These are phyloP conservation scores for Entomophthora muscae DNA, from an alignment of 371 early-diverging fungal species.

Conservation along the genomic window DNA sequence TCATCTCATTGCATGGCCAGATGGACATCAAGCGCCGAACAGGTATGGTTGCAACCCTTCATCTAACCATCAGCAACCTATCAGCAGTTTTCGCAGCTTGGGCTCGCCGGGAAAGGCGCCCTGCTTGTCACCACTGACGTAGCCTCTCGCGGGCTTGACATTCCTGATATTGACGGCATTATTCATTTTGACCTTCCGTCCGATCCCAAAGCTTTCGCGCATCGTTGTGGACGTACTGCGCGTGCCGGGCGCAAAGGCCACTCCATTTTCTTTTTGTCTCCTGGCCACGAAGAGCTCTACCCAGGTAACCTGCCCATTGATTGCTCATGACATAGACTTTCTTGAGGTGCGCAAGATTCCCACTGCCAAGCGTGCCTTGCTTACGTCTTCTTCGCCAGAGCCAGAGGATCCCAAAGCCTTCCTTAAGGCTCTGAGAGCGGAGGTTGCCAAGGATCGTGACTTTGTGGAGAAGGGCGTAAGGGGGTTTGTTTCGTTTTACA, in stretches of 20 bases:
- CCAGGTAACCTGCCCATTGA: conserved; percentile 24
- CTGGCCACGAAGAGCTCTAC: conserved; percentile 75
- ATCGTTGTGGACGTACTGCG: conserved; percentile 97
- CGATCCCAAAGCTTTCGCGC: conserved; percentile 90
- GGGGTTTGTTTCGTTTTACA: conserved; percentile 80
- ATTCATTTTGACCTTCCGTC: conserved; percentile 93
- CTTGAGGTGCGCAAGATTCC: conserved; percentile 76
- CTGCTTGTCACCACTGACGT: conserved; percentile 93
- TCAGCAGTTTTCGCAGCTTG: conserved; percentile 38
- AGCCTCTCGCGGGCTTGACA: conserved; percentile 95
- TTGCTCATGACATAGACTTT: conserved; percentile 30
- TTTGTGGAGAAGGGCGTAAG: conserved; percentile 33
- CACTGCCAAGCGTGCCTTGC: conserved; percentile 19
- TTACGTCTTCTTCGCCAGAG: conserved; percentile 21
- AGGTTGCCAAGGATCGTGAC: conserved; percentile 42
- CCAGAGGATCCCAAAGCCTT: conserved; percentile 13
- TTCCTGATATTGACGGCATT: conserved; percentile 91
- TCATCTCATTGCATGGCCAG: conserved; percentile 82
- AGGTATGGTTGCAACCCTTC: conserved; percentile 7
- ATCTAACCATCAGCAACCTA: background rate
- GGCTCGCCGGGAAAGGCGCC: conserved; percentile 40
- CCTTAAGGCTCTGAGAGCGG: conserved; percentile 20
- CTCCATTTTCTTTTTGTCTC: conserved; percentile 64
- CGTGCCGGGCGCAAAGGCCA: conserved; percentile 77
- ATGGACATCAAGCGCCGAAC: conserved; percentile 75